phyloP scores from a whole-genome alignment of 768 basidiomycete species.

The Steccherinum ochraceum region DNA sequence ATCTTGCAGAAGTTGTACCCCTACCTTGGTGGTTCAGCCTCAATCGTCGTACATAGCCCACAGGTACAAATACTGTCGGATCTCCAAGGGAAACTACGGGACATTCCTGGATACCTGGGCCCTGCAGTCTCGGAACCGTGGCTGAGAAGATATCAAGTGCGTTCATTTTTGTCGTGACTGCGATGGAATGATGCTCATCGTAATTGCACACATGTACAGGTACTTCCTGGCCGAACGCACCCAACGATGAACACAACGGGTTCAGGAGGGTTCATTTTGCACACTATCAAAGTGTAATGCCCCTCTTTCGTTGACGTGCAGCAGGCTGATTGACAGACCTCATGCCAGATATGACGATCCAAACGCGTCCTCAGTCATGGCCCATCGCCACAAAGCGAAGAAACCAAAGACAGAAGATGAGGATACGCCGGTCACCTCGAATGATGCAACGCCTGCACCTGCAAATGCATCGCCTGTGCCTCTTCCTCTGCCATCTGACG shows the following conservation, averaged over 20 bases:
- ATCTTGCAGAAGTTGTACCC: slow-evolving; percentile 68
- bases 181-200: neutral
- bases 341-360: slow-evolving; percentile 67
- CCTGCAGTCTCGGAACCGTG: slow-evolving; percentile 82
- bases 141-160: slow-evolving; percentile 84
- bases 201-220: slow-evolving; percentile 26
- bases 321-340: neutral
- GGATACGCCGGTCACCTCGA: neutral
- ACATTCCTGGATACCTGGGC: slow-evolving; percentile 60
- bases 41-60: slow-evolving; percentile 83
- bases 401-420: neutral
- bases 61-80: slow-evolving; percentile 74
- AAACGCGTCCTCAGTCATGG: slow-evolving; percentile 45
- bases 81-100: slow-evolving; percentile 64
- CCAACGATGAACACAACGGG: slow-evolving; percentile 90
- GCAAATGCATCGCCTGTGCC: neutral
- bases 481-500: no score
- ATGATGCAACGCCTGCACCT: neutral
- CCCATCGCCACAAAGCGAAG: slow-evolving; percentile 28
- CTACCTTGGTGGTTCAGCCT: slow-evolving; percentile 80
- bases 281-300: slow-evolving; percentile 81
- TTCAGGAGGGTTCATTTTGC: slow-evolving; percentile 82
- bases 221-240: slow-evolving; percentile 94
- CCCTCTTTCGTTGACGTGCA: neutral
- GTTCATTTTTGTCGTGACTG: neutral